Conservation (phyloP, 2,329 filamentous ascomycete genomes). For the Ascochyta lentis region DNA sequence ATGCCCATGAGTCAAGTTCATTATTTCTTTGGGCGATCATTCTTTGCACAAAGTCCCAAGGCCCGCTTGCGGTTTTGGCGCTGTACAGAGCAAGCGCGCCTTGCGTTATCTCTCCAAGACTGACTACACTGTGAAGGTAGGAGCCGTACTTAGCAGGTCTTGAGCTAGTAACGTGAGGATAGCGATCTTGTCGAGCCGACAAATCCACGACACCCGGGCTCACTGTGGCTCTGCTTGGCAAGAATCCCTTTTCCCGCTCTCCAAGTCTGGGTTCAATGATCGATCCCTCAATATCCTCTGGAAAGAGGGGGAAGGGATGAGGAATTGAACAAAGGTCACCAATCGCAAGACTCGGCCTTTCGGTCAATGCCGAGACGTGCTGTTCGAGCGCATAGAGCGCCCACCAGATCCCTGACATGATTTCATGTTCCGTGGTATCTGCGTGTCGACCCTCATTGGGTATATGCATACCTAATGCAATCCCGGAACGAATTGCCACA, state of each 20-base stretch:
- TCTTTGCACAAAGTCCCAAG: slow-evolving; percentile 47
- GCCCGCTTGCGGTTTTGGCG: slow-evolving; percentile 30
- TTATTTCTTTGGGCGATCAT: slow-evolving; percentile 35
- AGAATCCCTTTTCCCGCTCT: not conserved
- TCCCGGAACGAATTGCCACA: slow-evolving; percentile 45
- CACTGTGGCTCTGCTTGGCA: not conserved
- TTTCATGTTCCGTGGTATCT: slow-evolving; percentile 39
- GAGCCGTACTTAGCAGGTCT: slow-evolving; percentile 31
- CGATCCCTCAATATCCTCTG: slow-evolving; percentile 31
- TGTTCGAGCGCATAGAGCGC: slow-evolving; percentile 48
- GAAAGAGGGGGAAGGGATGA: slow-evolving; percentile 39
- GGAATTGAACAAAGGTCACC: slow-evolving; percentile 40
- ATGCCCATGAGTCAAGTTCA: slow-evolving; percentile 45
- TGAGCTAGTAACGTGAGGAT: not conserved
- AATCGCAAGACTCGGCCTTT: slow-evolving; percentile 43
- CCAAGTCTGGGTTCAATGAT: slow-evolving; percentile 15
- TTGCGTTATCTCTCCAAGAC: slow-evolving; percentile 39
- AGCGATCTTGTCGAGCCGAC: not conserved
- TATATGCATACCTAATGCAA: slow-evolving; percentile 47
- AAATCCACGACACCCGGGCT: not conserved
- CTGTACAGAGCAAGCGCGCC: slow-evolving; percentile 46
- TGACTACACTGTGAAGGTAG: slow-evolving; percentile 25
- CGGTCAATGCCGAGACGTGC: slow-evolving; percentile 46
- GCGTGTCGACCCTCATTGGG: slow-evolving; percentile 40
- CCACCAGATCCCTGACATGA: slow-evolving; percentile 50